Conservation (phyloP, 1,139 yeast genomes). For the Yamadazyma friedrichii region DNA sequence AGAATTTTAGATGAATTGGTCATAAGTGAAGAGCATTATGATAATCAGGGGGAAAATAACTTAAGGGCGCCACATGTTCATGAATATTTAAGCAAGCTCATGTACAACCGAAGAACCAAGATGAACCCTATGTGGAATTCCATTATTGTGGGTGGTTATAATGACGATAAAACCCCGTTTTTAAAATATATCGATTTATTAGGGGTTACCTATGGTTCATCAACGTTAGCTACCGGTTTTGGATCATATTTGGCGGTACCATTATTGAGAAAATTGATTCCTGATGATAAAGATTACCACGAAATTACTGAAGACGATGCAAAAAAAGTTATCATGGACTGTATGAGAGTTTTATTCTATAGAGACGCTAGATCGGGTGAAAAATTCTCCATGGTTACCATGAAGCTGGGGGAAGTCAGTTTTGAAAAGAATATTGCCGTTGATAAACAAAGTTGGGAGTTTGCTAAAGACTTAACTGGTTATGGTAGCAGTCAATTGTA, state of each 20-base stretch:
- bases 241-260: constrained; percentile 96
- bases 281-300: constrained; percentile 70
- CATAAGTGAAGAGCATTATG: constrained; percentile 70
- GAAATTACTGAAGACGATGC: constrained; percentile 76
- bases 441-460: constrained; percentile 85
- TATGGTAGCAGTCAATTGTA: constrained; percentile 66
- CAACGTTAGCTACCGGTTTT: constrained; percentile 93
- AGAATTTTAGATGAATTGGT: constrained; percentile 76
- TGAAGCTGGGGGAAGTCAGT: constrained; percentile 48
- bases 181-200: constrained; percentile 84
- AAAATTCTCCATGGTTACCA: constrained; percentile 78
- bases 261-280: constrained; percentile 79
- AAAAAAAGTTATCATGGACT: constrained; percentile 67
- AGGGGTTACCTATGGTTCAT: constrained; percentile 88
- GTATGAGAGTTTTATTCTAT: constrained; percentile 93
- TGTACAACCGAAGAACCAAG: constrained; percentile 85
- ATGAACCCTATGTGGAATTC: constrained; percentile 98
- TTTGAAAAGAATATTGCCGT: constrained; percentile 66
- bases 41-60: constrained; percentile 69
- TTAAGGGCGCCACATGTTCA: constrained; percentile 85
- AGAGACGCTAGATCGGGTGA: constrained; percentile 95
- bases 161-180: constrained; percentile 64
- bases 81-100: constrained; percentile 78
- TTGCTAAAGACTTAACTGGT: constrained; percentile 85
- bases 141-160: constrained; percentile 84